phyloP scores from a whole-genome alignment of 2,329 filamentous ascomycete genomes.

The Phoma sp. region DNA sequence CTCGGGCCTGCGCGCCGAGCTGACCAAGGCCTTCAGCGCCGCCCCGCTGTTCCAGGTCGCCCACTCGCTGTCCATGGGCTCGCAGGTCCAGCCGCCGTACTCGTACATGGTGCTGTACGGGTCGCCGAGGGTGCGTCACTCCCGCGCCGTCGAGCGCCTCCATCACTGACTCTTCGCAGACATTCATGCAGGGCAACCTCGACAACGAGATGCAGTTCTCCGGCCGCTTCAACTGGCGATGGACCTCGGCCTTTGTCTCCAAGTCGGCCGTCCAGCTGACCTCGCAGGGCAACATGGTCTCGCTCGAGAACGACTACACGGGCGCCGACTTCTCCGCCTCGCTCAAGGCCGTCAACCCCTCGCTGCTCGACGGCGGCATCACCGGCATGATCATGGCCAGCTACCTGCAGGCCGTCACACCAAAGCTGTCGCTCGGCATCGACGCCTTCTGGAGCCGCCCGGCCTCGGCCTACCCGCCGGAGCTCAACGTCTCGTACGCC shows the following conservation, averaged over 20 bases:
- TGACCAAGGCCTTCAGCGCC: constrained; percentile 96
- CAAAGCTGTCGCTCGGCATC: constrained; percentile 83
- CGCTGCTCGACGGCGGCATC: constrained; percentile 85
- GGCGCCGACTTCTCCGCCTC: constrained; percentile 93
- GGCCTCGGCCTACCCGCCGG: constrained; percentile 83
- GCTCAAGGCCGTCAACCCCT: constrained; percentile 95
- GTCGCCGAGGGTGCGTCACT: constrained; percentile 79
- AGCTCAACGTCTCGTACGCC: constrained; percentile 88
- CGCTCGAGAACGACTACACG: constrained; percentile 94
- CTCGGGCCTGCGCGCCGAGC: constrained; percentile 90
- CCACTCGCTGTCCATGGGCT: constrained; percentile 93
- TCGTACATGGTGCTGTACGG: constrained; percentile 94
- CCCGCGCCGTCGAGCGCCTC: too few species aligned
- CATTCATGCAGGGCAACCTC: constrained; percentile 94
- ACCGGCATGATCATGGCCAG: constrained; percentile 96
- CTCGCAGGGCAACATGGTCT: constrained; percentile 86
- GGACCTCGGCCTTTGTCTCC: constrained; percentile 79
- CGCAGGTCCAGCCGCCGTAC: constrained; percentile 89
- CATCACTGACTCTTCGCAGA: constrained; percentile 62
- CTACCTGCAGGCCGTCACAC: constrained; percentile 93
- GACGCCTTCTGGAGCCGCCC: constrained; percentile 94
- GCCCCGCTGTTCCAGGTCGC: constrained; percentile 95
- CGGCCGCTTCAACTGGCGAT: constrained; percentile 92
- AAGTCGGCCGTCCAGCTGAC: constrained; percentile 90
- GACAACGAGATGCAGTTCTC: constrained; percentile 91